These are phyloP conservation scores for Limonium bicolor DNA, from an alignment of 148 eudicot genomes.

Conservation along the genomic window DNA sequence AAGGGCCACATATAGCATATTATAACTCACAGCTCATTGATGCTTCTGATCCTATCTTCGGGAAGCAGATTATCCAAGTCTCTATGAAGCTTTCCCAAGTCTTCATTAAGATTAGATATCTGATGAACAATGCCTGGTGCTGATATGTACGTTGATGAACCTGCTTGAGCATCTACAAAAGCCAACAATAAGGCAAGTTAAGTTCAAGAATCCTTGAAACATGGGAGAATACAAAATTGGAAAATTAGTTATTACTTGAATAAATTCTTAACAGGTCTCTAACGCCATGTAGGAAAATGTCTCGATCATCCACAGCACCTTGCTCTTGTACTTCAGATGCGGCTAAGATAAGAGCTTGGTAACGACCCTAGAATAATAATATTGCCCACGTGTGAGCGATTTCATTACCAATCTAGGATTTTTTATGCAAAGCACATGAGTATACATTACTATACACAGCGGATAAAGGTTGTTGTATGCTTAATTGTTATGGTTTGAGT, in stretches of 20 bases:
- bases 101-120: conserved; percentile 74
- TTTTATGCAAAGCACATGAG: too few species aligned
- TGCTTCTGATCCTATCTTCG: conserved; percentile 82
- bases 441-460: too few species aligned
- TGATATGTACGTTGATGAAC: conserved; percentile 74
- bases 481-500: too few species aligned
- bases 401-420: too few species aligned
- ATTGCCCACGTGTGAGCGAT: too few species aligned
- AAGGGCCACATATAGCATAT: not conserved
- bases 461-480: too few species aligned
- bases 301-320: conserved; percentile 98
- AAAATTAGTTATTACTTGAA: conserved; percentile 58
- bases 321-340: conserved; percentile 89
- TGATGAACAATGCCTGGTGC: conserved; percentile 96
- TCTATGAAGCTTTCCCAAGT: conserved; percentile 69
- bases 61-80: conserved; percentile 89
- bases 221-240: too few species aligned
- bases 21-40: conserved; percentile 80
- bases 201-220: too few species aligned
- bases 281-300: conserved; percentile 86
- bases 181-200: conserved; percentile 3
- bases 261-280: conserved; percentile 91
- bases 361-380: conserved; percentile 38
- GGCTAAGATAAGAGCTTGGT: conserved; percentile 65
- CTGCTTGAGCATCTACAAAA: conserved; percentile 68